Evolutionary conservation across 1,139 yeast species (phyloP), one percentile per base, ranked within the genome.

Genomic region (Protomyces macrosporus): DNA sequence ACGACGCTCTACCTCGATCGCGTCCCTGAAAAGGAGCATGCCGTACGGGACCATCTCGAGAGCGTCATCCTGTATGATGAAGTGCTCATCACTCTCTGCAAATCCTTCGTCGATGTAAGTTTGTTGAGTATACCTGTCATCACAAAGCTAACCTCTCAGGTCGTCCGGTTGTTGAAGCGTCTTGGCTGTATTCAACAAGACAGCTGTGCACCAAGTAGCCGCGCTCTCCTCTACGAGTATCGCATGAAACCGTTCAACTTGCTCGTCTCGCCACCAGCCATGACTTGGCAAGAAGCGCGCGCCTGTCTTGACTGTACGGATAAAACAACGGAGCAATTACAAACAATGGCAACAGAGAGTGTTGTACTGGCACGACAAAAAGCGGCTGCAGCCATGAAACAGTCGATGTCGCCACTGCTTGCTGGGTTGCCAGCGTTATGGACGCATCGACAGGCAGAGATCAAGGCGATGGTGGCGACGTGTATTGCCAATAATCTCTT

Each of bases 201-300:
- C 10, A 16, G 12, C 6, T 50, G 42, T 30, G 35, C 53, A 7
- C 40, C 52, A 33, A 40, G 55, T 30, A 40, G 37, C 16, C 55
- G 39, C 34, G 55, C 34, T 1, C 36, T 58, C 33, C 16, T 58
- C 30, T 52, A 58, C 35, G 33, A 36, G 9, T 51, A 45, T 36
- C 53, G 62, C 34, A 40, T 58, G 51, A 40, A 36, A 4, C 62
- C 62, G 12, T 58, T 58, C 45, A 23, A 42, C 12, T 34, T 32
- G 30, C 45, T 58, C 35, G 53, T 51, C 14, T 51, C 56, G 33
- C 62, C 62, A 7, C 48, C 23, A 9, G 32, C 32, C 16, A 10
- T 14, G 30, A 42, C 23, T 4, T 42, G 32, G 23, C 32, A 14
- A 14, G 48, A 42, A 14, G 16, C 32, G 10, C 48, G 48, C 9